Evolutionary conservation across 2,329 filamentous ascomycete genomes (phyloP).

Genomic region (Capronia americana): DNA sequence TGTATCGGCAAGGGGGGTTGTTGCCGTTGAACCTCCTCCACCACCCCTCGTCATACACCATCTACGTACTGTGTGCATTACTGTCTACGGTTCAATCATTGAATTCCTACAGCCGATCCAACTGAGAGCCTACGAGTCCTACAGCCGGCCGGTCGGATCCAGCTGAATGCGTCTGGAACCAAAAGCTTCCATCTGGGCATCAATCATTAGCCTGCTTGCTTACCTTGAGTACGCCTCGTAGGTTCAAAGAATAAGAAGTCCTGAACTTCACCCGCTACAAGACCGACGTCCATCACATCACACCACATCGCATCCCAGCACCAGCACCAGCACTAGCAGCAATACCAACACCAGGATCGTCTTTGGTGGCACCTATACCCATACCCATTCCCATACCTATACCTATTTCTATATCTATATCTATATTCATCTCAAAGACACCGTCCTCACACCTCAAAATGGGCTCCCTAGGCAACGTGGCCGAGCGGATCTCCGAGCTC

Average conservation of each 20-base stretch:
- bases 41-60: background rate
- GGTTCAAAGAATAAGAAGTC: background rate
- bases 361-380: background rate
- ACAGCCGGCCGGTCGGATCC: background rate
- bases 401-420: background rate
- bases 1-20: conserved; percentile 22
- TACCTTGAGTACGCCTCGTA: background rate
- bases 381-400: background rate
- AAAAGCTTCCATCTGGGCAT: conserved; percentile 2
- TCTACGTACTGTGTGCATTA: background rate
- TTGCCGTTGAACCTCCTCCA: too few relatives aligned
- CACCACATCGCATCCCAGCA: background rate
- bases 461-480: conserved; percentile 24
- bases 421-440: background rate
- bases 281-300: background rate
- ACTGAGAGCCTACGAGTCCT: background rate
- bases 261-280: background rate
- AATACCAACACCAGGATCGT: too few relatives aligned
- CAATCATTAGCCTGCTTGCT: background rate
- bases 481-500: conserved; percentile 21
- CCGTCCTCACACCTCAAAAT: background rate
- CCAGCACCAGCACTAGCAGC: background rate
- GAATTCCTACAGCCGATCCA: background rate
- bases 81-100: background rate
- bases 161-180: background rate